These are phyloP conservation scores for Cucurbitaria berberidis DNA, from an alignment of 2,329 filamentous ascomycete species.

Conservation along the genomic window DNA sequence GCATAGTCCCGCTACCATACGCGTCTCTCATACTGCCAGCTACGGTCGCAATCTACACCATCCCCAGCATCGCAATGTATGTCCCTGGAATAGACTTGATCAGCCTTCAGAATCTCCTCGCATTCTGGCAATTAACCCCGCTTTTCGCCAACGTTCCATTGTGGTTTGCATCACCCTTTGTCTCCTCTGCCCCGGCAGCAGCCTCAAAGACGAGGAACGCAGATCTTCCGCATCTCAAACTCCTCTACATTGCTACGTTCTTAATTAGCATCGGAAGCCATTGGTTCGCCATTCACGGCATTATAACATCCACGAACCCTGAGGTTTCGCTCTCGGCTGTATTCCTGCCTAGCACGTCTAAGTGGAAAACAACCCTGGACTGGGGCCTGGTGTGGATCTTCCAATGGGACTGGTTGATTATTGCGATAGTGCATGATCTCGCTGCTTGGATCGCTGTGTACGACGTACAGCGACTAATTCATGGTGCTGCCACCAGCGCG, in stretches of 20 bases:
- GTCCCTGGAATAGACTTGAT: conserved; percentile 3
- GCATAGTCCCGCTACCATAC: conserved; percentile 18
- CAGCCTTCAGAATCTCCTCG: conserved; percentile 13
- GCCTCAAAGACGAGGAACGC: conserved; percentile 10
- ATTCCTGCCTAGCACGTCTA: conserved; percentile 16
- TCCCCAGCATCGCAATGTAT: conserved; percentile 20
- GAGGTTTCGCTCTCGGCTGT: conserved; percentile 13
- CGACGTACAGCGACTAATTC: conserved; percentile 17
- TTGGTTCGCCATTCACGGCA: conserved; percentile 16
- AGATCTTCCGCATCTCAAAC: conserved; percentile 14
- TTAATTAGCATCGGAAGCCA: conserved; percentile 9
- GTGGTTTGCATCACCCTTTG: conserved; percentile 18
- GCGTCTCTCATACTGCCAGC: conserved; percentile 18
- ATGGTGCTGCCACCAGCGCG: conserved; percentile 11
- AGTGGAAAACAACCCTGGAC: conserved; percentile 9
- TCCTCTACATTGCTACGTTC: conserved; percentile 16
- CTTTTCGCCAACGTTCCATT: conserved; percentile 21
- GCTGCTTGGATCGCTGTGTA: conserved; percentile 15
- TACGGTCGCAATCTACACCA: conserved; percentile 13
- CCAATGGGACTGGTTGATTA: conserved; percentile 27
- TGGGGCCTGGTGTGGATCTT: conserved; percentile 24
- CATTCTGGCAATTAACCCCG: conserved; percentile 22
- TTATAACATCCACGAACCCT: conserved; percentile 17
- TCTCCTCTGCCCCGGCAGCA: conserved; percentile 1
- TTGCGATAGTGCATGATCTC: conserved; percentile 3